Percentiles rank a stretch among this genome's conserved stretches.
Conservation (phyloP, 768 basidiomycete genomes). For the Phylloporus sp. region DNA sequence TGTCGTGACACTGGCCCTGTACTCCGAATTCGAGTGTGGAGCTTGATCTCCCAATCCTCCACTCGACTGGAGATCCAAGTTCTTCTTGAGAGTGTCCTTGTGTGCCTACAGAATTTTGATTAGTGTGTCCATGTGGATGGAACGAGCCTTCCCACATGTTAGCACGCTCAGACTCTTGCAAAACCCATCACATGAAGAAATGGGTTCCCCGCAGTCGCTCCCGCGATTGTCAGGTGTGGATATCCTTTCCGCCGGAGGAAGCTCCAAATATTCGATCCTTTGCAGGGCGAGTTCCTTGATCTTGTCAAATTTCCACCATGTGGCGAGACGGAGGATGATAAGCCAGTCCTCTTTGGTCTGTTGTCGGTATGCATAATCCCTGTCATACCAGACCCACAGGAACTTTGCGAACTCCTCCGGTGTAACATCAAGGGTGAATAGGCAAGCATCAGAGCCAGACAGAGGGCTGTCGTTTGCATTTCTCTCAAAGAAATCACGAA, state of each 20-base stretch:
- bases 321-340: slow-evolving; percentile 49
- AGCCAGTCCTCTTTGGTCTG: slow-evolving; percentile 51
- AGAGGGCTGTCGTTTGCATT: slow-evolving; percentile 30
- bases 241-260: slow-evolving; percentile 51
- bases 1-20: background rate
- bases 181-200: slow-evolving; percentile 50
- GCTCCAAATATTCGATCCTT: slow-evolving; percentile 45
- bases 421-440: slow-evolving; percentile 42
- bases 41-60: slow-evolving; percentile 20
- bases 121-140: slow-evolving; percentile 53
- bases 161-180: slow-evolving; percentile 52
- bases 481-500: slow-evolving; percentile 33
- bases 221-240: slow-evolving; percentile 51
- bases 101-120: slow-evolving; percentile 52
- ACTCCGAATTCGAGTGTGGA: background rate
- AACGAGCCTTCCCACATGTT: slow-evolving; percentile 47
- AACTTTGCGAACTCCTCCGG: slow-evolving; percentile 47
- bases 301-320: slow-evolving; percentile 52
- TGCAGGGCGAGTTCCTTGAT: slow-evolving; percentile 51
- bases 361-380: slow-evolving; percentile 51
- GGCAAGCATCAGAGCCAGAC: slow-evolving; percentile 33
- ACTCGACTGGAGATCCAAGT: slow-evolving; percentile 13
- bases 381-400: slow-evolving; percentile 61
- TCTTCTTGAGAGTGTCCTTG: slow-evolving; percentile 38
- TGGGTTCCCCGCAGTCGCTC: slow-evolving; percentile 47